Percentiles rank a stretch among this genome's conserved stretches.
Conservation (phyloP, 805 yeast genomes). For the Helenozyma baotianmanensis region DNA sequence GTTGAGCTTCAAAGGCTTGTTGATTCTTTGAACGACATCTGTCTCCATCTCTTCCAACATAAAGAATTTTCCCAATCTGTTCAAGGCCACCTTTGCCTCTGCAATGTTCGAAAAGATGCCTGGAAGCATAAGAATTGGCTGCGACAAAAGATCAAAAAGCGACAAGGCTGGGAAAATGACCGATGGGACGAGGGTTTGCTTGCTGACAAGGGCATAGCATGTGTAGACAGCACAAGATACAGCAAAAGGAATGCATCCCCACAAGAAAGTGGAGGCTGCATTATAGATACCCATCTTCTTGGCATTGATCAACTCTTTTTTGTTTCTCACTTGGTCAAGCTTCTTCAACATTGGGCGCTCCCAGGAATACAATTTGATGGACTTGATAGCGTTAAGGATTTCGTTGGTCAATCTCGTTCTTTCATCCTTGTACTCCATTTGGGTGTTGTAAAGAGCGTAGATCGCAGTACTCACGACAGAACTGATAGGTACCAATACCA, state of each 20-base stretch:
- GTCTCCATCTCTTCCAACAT: slow-evolving; percentile 30
- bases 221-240: slow-evolving; percentile 31
- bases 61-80: slow-evolving; percentile 30
- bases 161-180: slow-evolving; percentile 39
- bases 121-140: slow-evolving; percentile 33
- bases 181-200: slow-evolving; percentile 29
- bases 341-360: slow-evolving; percentile 58
- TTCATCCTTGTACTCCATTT: slow-evolving; percentile 59
- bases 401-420: slow-evolving; percentile 60
- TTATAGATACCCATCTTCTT: slow-evolving; percentile 39
- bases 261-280: slow-evolving; percentile 29
- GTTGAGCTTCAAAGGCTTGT: slow-evolving; percentile 14
- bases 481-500: slow-evolving; percentile 56
- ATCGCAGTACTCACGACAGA: slow-evolving; percentile 39
- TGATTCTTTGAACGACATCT: slow-evolving; percentile 18
- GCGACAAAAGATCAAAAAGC: slow-evolving; percentile 31
- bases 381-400: slow-evolving; percentile 53
- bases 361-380: slow-evolving; percentile 67
- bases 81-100: slow-evolving; percentile 29
- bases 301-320: slow-evolving; percentile 50
- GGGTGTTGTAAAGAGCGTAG: slow-evolving; percentile 46
- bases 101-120: slow-evolving; percentile 22
- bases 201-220: slow-evolving; percentile 21
- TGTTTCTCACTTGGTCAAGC: slow-evolving; percentile 51
- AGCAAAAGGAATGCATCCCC: slow-evolving; percentile 37